Percentiles rank a stretch among this genome's conserved stretches.
Evolutionary conservation across 495 filamentous ascomycete species (phyloP).

Genomic region (Polyplosphaeria fusca): DNA sequence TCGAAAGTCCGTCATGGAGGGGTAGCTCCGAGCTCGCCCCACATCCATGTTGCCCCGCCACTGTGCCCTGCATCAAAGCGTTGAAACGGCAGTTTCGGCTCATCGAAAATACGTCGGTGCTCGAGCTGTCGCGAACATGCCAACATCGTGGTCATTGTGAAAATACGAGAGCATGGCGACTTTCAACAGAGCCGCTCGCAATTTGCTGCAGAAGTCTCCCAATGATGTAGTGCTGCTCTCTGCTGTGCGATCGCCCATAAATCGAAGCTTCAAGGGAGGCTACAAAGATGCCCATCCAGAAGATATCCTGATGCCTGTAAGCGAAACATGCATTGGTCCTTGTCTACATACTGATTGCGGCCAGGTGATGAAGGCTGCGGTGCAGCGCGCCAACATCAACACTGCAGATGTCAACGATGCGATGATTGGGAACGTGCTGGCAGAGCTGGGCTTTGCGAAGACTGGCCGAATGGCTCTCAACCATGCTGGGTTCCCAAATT

Average conservation of each 20-base stretch:
- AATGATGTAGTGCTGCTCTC: slow-evolving; percentile 35
- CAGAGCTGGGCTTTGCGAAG: slow-evolving; percentile 32
- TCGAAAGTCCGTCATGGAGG: slow-evolving; percentile 25
- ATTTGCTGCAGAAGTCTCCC: slow-evolving; percentile 27
- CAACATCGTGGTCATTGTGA: not conserved
- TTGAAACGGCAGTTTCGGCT: slow-evolving; percentile 27
- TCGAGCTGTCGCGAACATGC: not conserved
- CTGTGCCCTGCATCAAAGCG: slow-evolving; percentile 2
- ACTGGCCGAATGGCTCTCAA: slow-evolving; percentile 68
- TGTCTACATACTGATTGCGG: not conserved
- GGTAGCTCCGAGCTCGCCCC: slow-evolving; percentile 30
- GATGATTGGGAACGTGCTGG: slow-evolving; percentile 33
- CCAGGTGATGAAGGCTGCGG: slow-evolving; percentile 29
- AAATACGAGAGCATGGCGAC: slow-evolving; percentile 15
- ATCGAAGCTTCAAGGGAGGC: slow-evolving; percentile 31
- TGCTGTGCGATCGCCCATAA: slow-evolving; percentile 31
- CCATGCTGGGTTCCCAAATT: slow-evolving; percentile 66
- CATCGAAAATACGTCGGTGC: not conserved
- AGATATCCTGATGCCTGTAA: slow-evolving; percentile 29
- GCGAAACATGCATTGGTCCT: not conserved
- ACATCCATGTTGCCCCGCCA: slow-evolving; percentile 29
- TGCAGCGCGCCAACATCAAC: slow-evolving; percentile 25
- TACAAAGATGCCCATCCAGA: slow-evolving; percentile 34
- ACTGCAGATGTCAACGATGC: slow-evolving; percentile 28
- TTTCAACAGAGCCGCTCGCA: slow-evolving; percentile 26